These are phyloP conservation scores for Cladophialophora chaetospira DNA, from an alignment of 2,329 filamentous ascomycete genomes.

Conservation along the genomic window DNA sequence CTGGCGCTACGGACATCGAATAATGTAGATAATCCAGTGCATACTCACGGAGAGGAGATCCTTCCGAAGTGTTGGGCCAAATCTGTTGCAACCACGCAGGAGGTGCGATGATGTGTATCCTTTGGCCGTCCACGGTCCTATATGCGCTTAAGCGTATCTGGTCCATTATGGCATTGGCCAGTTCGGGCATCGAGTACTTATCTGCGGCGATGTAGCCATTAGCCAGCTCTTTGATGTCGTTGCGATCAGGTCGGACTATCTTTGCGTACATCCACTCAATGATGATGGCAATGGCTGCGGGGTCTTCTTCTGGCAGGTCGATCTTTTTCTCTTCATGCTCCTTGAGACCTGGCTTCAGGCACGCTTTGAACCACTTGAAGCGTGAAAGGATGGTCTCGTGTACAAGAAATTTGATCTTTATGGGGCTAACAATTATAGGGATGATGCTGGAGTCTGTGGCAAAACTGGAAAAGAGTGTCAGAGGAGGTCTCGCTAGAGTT, in stretches of 20 bases:
- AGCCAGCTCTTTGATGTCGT: neutral
- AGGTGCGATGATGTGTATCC: neutral
- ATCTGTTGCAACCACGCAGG: neutral
- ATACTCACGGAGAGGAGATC: neutral
- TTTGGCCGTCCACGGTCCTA: neutral
- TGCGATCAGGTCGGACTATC: neutral
- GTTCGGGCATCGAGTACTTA: neutral
- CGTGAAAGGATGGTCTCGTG: neutral
- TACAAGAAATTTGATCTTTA: neutral
- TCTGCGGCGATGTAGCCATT: neutral
- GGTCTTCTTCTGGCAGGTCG: neutral
- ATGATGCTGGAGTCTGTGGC: neutral
- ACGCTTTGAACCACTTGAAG: neutral
- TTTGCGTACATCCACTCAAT: neutral
- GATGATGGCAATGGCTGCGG: neutral
- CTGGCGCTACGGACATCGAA: neutral
- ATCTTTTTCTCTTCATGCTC: neutral
- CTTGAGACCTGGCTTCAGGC: neutral
- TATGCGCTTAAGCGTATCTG: neutral
- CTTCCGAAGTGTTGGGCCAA: neutral
- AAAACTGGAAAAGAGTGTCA: neutral
- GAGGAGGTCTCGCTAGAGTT: neutral
- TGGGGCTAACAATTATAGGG: neutral
- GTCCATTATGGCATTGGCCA: neutral
- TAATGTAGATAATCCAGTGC: neutral